Evolutionary conservation across 106 monocot genomes (phyloP).

Genomic region (Vanilla planifolia): DNA sequence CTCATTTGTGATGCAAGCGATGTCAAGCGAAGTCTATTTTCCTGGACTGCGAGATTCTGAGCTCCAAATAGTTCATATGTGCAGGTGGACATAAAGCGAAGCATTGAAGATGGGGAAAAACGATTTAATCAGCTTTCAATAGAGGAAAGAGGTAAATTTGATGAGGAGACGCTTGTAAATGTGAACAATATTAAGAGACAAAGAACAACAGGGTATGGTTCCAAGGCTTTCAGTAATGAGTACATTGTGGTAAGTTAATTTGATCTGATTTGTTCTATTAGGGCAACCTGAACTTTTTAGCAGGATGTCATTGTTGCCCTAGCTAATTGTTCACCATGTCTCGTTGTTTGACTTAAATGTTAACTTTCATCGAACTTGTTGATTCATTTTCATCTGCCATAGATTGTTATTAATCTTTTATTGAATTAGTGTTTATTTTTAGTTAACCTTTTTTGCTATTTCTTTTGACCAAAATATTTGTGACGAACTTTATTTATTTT

Average conservation of each 20-base stretch:
- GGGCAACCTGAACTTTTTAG: neutral
- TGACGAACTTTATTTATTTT: too few relatives aligned
- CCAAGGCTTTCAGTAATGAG: slow-evolving; percentile 69
- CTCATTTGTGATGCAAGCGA: neutral
- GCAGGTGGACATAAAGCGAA: slow-evolving; percentile 81
- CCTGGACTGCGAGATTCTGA: too few relatives aligned
- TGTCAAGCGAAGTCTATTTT: neutral
- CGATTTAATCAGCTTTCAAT: slow-evolving; percentile 89
- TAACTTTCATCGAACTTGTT: too few relatives aligned
- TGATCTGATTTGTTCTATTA: slow-evolving; percentile 4
- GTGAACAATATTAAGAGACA: slow-evolving; percentile 88
- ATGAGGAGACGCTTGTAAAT: slow-evolving; percentile 98
- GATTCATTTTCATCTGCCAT: too few relatives aligned
- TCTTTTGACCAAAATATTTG: too few relatives aligned
- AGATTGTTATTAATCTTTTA: too few relatives aligned
- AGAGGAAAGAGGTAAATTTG: slow-evolving; percentile 96
- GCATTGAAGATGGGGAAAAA: slow-evolving; percentile 85
- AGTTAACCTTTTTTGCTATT: too few relatives aligned
- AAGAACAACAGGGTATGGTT: slow-evolving; percentile 43
- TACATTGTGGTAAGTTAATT: slow-evolving; percentile 84
- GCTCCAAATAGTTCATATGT: neutral
- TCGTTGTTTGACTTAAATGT: too few relatives aligned
- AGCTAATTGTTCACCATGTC: too few relatives aligned
- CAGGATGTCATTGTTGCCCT: too few relatives aligned
- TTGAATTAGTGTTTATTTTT: too few relatives aligned